Conservation (phyloP, 768 basidiomycete species). For the Tulasnella sp. region DNA sequence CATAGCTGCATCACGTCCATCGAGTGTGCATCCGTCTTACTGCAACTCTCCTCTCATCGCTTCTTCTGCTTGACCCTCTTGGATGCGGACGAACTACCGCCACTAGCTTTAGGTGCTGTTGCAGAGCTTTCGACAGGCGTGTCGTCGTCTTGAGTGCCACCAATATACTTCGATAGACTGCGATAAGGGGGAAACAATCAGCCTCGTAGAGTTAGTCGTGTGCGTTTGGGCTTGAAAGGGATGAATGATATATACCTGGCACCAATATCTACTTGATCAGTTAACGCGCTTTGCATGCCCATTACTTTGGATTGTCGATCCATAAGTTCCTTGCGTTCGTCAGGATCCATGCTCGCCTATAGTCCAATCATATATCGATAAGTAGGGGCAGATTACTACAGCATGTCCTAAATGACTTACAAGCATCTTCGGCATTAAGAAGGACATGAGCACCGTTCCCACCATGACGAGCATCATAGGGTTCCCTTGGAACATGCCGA, state of each 20-base stretch:
- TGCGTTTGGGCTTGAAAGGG: neutral
- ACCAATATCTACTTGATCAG: neutral
- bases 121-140: too few species aligned
- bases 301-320: constrained; percentile 6
- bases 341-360: constrained; percentile 11
- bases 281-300: neutral
- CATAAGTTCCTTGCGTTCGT: constrained; percentile 5
- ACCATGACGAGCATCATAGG: constrained; percentile 13
- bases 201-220: neutral
- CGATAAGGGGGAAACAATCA: neutral
- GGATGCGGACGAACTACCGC: too few species aligned
- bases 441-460: neutral
- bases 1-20: too few species aligned
- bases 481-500: constrained; percentile 11
- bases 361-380: too few species aligned
- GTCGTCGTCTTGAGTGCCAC: too few species aligned
- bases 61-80: too few species aligned
- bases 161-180: neutral
- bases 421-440: constrained; percentile 10
- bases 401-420: neutral
- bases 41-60: too few species aligned
- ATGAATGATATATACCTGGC: neutral
- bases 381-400: neutral
- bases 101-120: too few species aligned
- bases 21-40: too few species aligned